Base-by-base conservation (phyloP, 208 protist genomes). In the Tritrichomonas foetus region DNA sequence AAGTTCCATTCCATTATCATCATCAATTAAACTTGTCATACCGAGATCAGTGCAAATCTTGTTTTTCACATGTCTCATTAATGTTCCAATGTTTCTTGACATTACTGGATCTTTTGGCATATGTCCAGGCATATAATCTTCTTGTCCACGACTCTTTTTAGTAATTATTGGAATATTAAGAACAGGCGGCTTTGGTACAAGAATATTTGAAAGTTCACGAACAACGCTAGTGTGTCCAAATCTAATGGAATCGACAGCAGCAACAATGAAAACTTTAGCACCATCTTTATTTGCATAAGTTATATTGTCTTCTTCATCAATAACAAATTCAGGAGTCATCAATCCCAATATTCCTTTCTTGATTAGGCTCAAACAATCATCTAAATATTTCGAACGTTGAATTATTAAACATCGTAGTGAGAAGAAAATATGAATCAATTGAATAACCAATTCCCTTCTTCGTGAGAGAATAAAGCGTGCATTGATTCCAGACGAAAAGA, bases 11-110 rank as follows among this genome's bases (percentile, higher is more conserved):
- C 41, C 44, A 50, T 57, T 13, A n/a, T 25, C 25, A 57, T 89
- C 78, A 39, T 89, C 16, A 44, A 89, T 57, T 13, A 89, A 39
- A 5, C 8, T 22, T 20, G 20, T 13, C 78, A 89, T 89, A 14
- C 47, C 47, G 1, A 57, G 25, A 50, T 89, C 78, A 39, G 5
- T 49, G 30, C 78, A 89, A n/a, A 89, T 57, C 47, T 89, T 89
- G 13, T 89, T 89, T 30, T 89, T 89, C 16, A 89, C 47, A 16
- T 89, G n/a, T n/a, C 44, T 30, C 78, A 89, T 89, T 89, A 33
- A 39, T 49, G 78, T 25, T n/a, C 78, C 78, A 39, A 89, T 39
- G 33, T 25, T 57, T 44, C 44, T 5, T 14, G 44, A 53, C 9
- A 30, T 57, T 41, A 89, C 33, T 57, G 78, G 47, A 53, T 9